Evolutionary conservation across 2,329 filamentous ascomycete genomes (phyloP).

Genomic region (Fusarium verticillioides): DNA sequence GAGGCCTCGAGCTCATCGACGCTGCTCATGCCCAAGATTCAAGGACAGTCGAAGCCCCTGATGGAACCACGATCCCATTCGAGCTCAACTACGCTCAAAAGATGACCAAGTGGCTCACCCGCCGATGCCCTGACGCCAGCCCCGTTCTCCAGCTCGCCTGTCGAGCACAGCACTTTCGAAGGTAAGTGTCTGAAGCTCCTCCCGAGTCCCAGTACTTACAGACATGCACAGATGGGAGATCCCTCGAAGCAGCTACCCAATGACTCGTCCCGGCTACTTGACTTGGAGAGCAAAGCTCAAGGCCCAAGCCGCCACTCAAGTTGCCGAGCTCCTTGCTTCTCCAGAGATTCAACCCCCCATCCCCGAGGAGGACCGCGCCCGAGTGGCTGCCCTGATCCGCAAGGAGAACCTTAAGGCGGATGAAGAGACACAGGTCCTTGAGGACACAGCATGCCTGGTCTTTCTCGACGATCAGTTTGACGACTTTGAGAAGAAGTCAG

Average conservation of each 20-base stretch:
- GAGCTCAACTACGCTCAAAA: conserved; percentile 85
- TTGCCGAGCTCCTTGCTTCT: conserved; percentile 65
- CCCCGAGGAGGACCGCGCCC: conserved; percentile 62
- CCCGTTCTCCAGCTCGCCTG: conserved; percentile 78
- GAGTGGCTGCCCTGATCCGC: conserved; percentile 77
- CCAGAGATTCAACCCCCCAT: conserved; percentile 52
- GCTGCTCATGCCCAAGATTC: conserved; percentile 62
- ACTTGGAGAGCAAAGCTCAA: conserved; percentile 82
- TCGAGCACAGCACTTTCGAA: conserved; percentile 84
- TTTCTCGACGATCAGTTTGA: conserved; percentile 91
- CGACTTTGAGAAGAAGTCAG: conserved; percentile 74
- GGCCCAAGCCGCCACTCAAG: conserved; percentile 66
- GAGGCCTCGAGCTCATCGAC: conserved; percentile 76
- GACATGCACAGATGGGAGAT: conserved; percentile 74
- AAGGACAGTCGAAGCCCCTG: conserved; percentile 53
- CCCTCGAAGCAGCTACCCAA: conserved; percentile 77
- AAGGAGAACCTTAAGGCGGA: conserved; percentile 76
- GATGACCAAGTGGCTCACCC: conserved; percentile 78
- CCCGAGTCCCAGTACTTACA: background rate
- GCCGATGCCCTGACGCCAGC: conserved; percentile 70
- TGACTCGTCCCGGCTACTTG: conserved; percentile 80
- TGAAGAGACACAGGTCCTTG: conserved; percentile 76
- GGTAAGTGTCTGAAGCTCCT: conserved; percentile 51
- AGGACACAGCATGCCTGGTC: conserved; percentile 88
- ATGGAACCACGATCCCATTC: conserved; percentile 68